Base-by-base conservation (phyloP, 73 alveolate genomes). In the Diophrys appendiculata region DNA sequence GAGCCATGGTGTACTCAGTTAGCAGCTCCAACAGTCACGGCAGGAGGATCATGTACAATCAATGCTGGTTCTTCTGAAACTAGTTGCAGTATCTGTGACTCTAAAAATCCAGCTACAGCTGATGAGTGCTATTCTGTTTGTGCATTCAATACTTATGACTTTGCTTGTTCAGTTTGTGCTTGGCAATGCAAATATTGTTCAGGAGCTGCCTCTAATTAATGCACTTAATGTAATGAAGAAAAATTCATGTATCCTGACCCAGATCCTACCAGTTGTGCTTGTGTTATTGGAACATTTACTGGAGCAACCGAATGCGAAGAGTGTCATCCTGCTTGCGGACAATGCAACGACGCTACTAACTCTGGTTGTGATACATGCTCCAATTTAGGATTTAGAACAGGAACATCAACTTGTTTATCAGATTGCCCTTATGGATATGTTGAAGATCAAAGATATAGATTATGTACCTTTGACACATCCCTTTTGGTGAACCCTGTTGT, bases 241-340 rank as follows among this genome's bases (percentile, higher is more conserved):
- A 18, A 11, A 5, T 43, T 43, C 60, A 43, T 43, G 60, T 43
- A 11, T 43, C n/a, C n/a, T n/a, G 60, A 43, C 60, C 5, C 60
- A 11, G 60, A 43, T 18, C 5, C 18, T 18, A 43, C 60, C 18
- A 11, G n/a, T 43, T 43, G 60, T 43, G 60, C 60, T 43, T 43
- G 60, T 43, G 60, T 43, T 43, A 43, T 43, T 18, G 60, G 60
- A 11, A 43, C 60, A 43, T 18, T 5, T 43, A 43, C 18, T 18
- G 60, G 60, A 43, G 18, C 60, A 5, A 43, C 5, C 18, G 5
- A 5, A 43, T 43, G 60, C 18, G 60, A 43, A 18, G n/a, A 5
- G n/a, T 43, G 60, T 43, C 60, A 43, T 43, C 18, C 60, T 11
- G 60, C 60, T 43, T 43, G 60, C 60, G 60, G n/a, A 43, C n/a